Evolutionary conservation across 192 early-diverging fungal species (phyloP).

Genomic region (Gorgonomyces haynaldii): DNA sequence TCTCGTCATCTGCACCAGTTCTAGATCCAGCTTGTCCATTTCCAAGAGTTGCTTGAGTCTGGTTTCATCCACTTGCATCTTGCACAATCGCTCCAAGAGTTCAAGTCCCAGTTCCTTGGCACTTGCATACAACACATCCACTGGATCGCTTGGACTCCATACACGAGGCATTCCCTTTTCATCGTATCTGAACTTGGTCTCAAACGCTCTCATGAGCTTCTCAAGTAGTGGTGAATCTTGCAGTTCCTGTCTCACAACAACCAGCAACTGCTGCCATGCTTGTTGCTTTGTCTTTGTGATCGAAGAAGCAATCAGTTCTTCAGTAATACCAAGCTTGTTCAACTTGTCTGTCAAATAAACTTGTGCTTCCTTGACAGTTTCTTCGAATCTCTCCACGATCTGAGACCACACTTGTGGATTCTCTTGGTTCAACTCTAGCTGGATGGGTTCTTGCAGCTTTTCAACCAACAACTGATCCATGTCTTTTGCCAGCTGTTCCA

Average conservation of each 20-base stretch:
- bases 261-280: slow-evolving; percentile 65
- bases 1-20: no score
- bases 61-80: no score
- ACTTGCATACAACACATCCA: slow-evolving; percentile 70
- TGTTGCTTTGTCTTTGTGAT: slow-evolving; percentile 45
- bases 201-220: slow-evolving; percentile 42
- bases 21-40: no score
- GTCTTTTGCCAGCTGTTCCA: slow-evolving; percentile 50
- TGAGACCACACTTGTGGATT: slow-evolving; percentile 57
- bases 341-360: slow-evolving; percentile 17
- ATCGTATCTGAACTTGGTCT: slow-evolving; percentile 90
- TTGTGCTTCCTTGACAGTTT: slow-evolving; percentile 42
- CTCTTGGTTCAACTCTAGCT: slow-evolving; percentile 58
- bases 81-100: slow-evolving; percentile 16
- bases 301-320: slow-evolving; percentile 37
- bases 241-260: slow-evolving; percentile 68
- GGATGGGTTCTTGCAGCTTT: slow-evolving; percentile 57
- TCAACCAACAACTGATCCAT: slow-evolving; percentile 31
- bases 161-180: slow-evolving; percentile 83
- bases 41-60: no score
- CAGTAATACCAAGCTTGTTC: slow-evolving; percentile 18
- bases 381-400: slow-evolving; percentile 49
- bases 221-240: slow-evolving; percentile 72
- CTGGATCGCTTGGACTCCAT: slow-evolving; percentile 92
- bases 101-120: slow-evolving; percentile 47